Conservation (phyloP, 352 stramenopile genomes). For the Globisporangium takayamanum region DNA sequence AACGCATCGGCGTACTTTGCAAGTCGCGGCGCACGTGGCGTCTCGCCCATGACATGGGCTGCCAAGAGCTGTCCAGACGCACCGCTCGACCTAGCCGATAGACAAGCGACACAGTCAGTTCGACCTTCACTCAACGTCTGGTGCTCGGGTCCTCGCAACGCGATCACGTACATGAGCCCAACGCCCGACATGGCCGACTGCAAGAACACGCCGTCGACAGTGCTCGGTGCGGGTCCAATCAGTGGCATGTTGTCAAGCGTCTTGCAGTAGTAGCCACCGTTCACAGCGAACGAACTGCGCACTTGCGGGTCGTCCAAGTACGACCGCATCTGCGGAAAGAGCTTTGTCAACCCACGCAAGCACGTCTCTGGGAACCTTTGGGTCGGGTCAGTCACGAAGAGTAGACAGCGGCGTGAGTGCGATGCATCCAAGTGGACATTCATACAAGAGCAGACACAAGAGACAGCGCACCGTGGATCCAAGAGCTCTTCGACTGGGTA, state of each 20-base stretch:
- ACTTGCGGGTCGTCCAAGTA: conserved; percentile 53
- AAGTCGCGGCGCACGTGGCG: conserved; percentile 32
- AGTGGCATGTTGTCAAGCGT: conserved; percentile 69
- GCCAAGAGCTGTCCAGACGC: conserved; percentile 60
- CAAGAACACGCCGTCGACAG: conserved; percentile 55
- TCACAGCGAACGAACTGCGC: conserved; percentile 59
- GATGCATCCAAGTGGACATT: background rate
- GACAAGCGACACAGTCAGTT: background rate
- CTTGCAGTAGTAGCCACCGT: conserved; percentile 78
- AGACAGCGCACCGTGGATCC: conserved; percentile 32
- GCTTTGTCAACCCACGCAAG: conserved; percentile 40
- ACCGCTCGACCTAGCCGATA: conserved; percentile 42
- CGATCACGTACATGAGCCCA: conserved; percentile 45
- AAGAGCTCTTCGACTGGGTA: conserved; percentile 65
- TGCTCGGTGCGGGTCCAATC: conserved; percentile 53
- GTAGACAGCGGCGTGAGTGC: background rate
- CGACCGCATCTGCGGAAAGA: conserved; percentile 59
- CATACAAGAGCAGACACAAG: background rate
- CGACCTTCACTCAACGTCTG: background rate
- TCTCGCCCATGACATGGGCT: conserved; percentile 52
- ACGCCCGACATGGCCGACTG: conserved; percentile 71
- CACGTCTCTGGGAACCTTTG: conserved; percentile 65
- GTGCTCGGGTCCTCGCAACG: too few species aligned
- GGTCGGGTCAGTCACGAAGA: background rate
- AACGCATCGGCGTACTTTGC: conserved; percentile 48